Evolutionary conservation across 306 rosid genomes (phyloP), one percentile per base, ranked within the genome.

Genomic region (Crotalaria pallida): DNA sequence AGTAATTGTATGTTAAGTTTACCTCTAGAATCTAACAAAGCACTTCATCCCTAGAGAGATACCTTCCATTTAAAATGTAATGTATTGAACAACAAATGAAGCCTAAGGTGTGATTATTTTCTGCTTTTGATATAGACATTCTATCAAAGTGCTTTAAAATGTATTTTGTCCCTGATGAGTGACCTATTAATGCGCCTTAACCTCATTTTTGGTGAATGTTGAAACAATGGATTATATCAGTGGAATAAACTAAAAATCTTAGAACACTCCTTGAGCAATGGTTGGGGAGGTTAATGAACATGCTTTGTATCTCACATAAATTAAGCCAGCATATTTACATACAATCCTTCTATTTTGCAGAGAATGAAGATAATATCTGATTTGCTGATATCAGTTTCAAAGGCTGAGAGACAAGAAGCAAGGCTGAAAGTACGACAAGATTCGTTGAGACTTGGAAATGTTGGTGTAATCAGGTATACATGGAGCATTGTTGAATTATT

Each of bases 341-440:
- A 49, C 31, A 51, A 27, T 69, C 65, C 69, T 73, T 65, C 62
- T 57, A 41, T 58, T 57, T 65, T 84, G 95, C 93, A 95, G 99
- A 86, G 97, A 86, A 87, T 86, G 16, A 95, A 89, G 80, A 84
- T 88, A 58, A 84, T 95, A 76, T 95, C 99, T 18, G 97, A 91
- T 86, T 82, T 95, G 81, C 81, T 95, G 86, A 95, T 95, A 82
- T 88, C 97, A 60, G 91, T 95, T 82, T 95, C 99, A 41, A 91
- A 95, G 70, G 87, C 97, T 47, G 96, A 95, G 84, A 91, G 97
- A 77, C 97, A 91, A 78, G 99, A 91, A 79, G 96, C 99, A 58
- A 91, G 99, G 81, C 70, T 95, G 82, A 95, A 95, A 84, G 96
- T 95, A 36, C 88, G 97, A 17, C 99, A 95, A 70, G 99, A 95